Base-by-base conservation (phyloP, 495 filamentous ascomycete genomes). In the Cercophora newfieldiana region DNA sequence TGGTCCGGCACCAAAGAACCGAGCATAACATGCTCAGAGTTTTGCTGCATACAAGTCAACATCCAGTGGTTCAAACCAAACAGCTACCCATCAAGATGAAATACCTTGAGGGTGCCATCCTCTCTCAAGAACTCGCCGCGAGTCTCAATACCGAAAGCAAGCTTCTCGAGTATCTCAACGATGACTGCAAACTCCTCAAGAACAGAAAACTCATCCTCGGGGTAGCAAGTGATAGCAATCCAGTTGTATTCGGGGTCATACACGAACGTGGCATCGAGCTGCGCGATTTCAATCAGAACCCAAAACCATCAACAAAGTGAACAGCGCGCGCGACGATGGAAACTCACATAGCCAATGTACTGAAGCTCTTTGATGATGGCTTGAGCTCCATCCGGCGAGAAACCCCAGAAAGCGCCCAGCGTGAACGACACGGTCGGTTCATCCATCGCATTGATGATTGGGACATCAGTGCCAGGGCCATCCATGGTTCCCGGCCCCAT, bases 221-320 rank as follows among this genome's bases (percentile, higher is more conserved):
- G 44, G 5, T 49, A 26, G 49, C 81, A 84, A 7, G 61, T 70
- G 6, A 81, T 29, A 19, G 65, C 73, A 31, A 81, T 70, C 47
- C 67, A 74, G 5, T 63, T 29, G 14, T 69, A 59, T 8, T 72
- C 31, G 18, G 49, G 8, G 28, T 79, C 69, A 61, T 77, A 83
- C 1, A 61, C 61, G 22, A 64, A 72, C 48, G 64, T 63, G 57
- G 78, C 78, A 44, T 68, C 24, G 37, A 55, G 18, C 69, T 64
- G 24, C 8, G 14, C 67, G 2, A n/a, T n/a, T n/a, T n/a, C n/a
- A n/a, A n/a, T 16, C 3, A 44, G 12, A 14, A 16, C 18, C 2
- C 12, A 16, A 44, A 12, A 33, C 30, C 30, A 33, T 5, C 30
- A 44, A 14, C 10, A 44, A 44, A 5, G 30, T 12, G 30, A 44